Percentiles rank a stretch among this genome's conserved stretches.
phyloP scores from a whole-genome alignment of 768 basidiomycete genomes.

The Boletus barrowsii region DNA sequence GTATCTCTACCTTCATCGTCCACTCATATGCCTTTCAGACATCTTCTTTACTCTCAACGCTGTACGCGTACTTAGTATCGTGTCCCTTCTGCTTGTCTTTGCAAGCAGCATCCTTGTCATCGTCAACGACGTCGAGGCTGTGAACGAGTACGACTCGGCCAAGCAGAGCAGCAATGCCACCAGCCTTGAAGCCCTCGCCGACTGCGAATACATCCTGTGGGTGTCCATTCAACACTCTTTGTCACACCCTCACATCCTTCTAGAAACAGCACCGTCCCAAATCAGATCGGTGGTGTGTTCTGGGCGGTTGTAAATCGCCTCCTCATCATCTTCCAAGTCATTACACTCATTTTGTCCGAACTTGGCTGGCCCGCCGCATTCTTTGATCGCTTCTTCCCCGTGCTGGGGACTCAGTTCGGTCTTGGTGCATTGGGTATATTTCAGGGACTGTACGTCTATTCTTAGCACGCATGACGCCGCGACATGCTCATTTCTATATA shows the following conservation, averaged over 20 bases:
- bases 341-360: constrained; percentile 81
- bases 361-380: constrained; percentile 74
- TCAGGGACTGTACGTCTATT: constrained; percentile 67
- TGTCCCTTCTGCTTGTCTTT: constrained; percentile 76
- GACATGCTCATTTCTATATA: constrained; percentile 24
- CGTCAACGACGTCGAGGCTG: constrained; percentile 70
- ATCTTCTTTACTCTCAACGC: constrained; percentile 76
- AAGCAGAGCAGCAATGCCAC: constrained; percentile 32
- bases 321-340: constrained; percentile 80
- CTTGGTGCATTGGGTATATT: constrained; percentile 85
- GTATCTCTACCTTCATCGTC: not conserved
- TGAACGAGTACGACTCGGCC: constrained; percentile 58
- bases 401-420: constrained; percentile 81
- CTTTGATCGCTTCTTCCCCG: constrained; percentile 84
- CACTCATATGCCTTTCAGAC: constrained; percentile 32
- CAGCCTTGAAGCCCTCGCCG: constrained; percentile 31
- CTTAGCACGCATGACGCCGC: not conserved
- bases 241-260: constrained; percentile 23
- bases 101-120: constrained; percentile 74
- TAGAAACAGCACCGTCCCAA: constrained; percentile 78
- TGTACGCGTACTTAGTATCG: constrained; percentile 75
- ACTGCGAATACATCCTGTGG: constrained; percentile 79
- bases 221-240: constrained; percentile 22
- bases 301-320: constrained; percentile 89
- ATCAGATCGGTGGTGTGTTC: constrained; percentile 87